Percentiles rank a stretch among this genome's conserved stretches.
Conservation (phyloP, 192 early-diverging fungal species). For the Coemansia sp. region DNA sequence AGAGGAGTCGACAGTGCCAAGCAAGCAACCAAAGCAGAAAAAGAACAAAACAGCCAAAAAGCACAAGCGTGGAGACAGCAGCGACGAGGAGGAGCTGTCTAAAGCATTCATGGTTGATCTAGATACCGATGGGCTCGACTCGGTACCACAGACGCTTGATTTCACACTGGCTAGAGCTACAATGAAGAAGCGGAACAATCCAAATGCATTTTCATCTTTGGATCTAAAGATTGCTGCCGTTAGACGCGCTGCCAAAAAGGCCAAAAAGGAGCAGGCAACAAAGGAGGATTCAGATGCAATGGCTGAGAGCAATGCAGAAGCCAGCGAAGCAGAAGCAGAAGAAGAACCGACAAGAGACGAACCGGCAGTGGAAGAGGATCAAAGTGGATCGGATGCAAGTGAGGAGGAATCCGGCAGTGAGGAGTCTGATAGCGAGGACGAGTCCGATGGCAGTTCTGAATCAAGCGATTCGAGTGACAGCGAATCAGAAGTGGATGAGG, state of each 20-base stretch:
- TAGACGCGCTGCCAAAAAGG: slow-evolving; percentile 17
- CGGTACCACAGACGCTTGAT: slow-evolving; percentile 70
- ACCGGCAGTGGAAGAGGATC: slow-evolving; percentile 3
- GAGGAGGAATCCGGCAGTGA: slow-evolving; percentile 5
- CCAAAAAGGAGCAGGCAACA: slow-evolving; percentile 26
- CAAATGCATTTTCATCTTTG: slow-evolving; percentile 26
- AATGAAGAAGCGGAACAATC: slow-evolving; percentile 61
- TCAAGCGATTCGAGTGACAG: slow-evolving; percentile 18
- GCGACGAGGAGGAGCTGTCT: slow-evolving; percentile 55
- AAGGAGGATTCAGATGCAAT: slow-evolving; percentile 34
- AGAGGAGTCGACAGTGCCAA: slow-evolving; percentile 25
- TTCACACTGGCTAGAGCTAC: slow-evolving; percentile 75
- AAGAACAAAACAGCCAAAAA: slow-evolving; percentile 16
- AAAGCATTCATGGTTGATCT: slow-evolving; percentile 75
- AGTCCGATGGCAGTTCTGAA: slow-evolving; percentile 20
- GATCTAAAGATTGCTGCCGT: slow-evolving; percentile 50
- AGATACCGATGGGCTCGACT: slow-evolving; percentile 63
- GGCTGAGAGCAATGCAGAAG: slow-evolving; percentile 47
- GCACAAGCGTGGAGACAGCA: slow-evolving; percentile 21
- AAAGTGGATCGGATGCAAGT: slow-evolving; percentile 5
- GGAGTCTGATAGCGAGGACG: slow-evolving; percentile 8
- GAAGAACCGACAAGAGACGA: background rate
- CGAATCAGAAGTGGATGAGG: slow-evolving; percentile 54
- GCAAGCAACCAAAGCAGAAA: slow-evolving; percentile 6
- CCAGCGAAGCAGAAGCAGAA: slow-evolving; percentile 5